Base-by-base conservation (phyloP, 2,329 filamentous ascomycete species). In the Sclerotinia trifoliorum region DNA sequence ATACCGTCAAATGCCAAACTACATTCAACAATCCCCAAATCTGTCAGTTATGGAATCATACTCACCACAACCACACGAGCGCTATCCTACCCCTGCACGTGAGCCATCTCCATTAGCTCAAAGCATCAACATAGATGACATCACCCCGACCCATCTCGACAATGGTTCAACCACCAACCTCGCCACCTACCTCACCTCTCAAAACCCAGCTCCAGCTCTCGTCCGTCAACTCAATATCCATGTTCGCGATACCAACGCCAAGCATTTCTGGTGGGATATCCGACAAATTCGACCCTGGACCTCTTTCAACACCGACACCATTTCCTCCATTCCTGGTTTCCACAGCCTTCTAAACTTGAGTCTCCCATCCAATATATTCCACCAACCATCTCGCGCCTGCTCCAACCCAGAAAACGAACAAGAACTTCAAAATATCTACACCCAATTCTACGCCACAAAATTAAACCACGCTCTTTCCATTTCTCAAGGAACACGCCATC, bases 241-340 rank as follows among this genome's bases (percentile, higher is more conserved):
- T 72, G 82, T 83, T 75, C 86, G 83, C 71, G 91, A 88, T 78
- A 88, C 84, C 75, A 86, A 84, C 79, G 90, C 85, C 75, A 92
- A 90, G 78, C 89, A 96, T 81, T 97, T 94, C 79, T 98, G 94
- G 94, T 97, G 93, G 91, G 94, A 98, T 76, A 86, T 96, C 69
- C 91, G 94, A 73, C 94, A 96, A 78, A 83, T 97, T 73, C 88
- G 92, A 71, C 85, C 88, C 70, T 97, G 94, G 94, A 86, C 85
- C 64, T 85, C 87, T 73, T 97, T 97, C 85, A 92, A 87, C 72
- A 82, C 91, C 15, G 79, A 84, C 66, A 88, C 89, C 68, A 89
- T 97, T 77, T 84, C 90, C 73, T 83, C 86, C 7, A 87, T 96
- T 57, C 90, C 90, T 0, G 88, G 88, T 44, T 88, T 95, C 32